Evolutionary conservation across 2,329 filamentous ascomycete species (phyloP), one percentile per base, ranked within the genome.

Genomic region (Fusarium sp.): DNA sequence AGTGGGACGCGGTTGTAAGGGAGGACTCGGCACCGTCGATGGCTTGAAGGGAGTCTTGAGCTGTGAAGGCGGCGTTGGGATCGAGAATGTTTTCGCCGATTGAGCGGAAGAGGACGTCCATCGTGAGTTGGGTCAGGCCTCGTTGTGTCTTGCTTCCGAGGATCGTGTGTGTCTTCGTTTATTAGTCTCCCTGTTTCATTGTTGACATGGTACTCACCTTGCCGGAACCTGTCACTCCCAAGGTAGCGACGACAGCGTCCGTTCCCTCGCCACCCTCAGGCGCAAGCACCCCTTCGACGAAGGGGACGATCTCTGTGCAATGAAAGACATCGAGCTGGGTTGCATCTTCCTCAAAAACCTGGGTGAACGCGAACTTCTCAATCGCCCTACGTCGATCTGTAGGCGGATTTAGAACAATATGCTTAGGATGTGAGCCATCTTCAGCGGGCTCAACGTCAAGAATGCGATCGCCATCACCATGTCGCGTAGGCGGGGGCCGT

Each of bases 181-280:
- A 39, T 72, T 22, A 66, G 64, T 42, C 33, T 26, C 36, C 28
- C 42, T 47, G 24, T 33, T 42, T 6, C 15, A 38, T 11, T 68
- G 42, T 78, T 67, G 42, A 78, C 67, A 54, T 22, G 39, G 62
- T 49, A 66, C 79, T 55, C 78, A 97, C 96, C 91, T 99, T 99
- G 82, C 96, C 96, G 56, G 95, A 98, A 18, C 96, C 96, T 13
- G 96, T 98, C 48, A 98, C 95, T 22, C 96, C 96, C 66, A 99
- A 83, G 12, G 96, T 98, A 36, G 96, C 96, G 61, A 99, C 85
- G 63, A 98, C 85, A 15, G 94, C 95, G 87, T 98, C 96, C 74
- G 94, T 92, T 24, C 95, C 94, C 73, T 96, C 92, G 57, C 91
- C 90, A 39, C 92, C 92, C 49, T 90, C 86, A 28, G 89, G 88